Conservation (phyloP, 306 rosid genomes). For the Luffa acutangula region DNA sequence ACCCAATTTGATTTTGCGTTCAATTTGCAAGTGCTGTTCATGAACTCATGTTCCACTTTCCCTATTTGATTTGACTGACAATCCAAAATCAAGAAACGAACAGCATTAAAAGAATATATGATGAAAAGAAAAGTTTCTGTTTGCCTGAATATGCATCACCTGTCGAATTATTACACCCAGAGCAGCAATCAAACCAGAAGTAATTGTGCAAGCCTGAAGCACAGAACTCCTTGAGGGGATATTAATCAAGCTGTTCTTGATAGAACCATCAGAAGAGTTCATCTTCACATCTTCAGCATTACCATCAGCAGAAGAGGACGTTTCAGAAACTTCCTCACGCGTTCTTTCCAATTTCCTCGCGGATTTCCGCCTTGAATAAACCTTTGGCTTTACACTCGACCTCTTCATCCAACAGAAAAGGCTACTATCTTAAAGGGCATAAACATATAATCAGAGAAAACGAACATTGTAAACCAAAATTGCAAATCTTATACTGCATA, state of each 20-base stretch:
- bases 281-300: conserved; percentile 29
- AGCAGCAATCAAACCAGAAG: conserved; percentile 67
- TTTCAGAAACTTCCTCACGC: conserved; percentile 18
- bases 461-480: not conserved
- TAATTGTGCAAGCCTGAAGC: conserved; percentile 68
- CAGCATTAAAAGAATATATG: not conserved
- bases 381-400: conserved; percentile 23
- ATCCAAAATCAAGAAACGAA: not conserved
- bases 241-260: conserved; percentile 20
- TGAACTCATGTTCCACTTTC: not conserved
- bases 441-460: not conserved
- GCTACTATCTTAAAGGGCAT: not conserved
- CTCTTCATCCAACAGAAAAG: conserved; percentile 21
- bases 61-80: not conserved
- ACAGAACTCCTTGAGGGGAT: conserved; percentile 55
- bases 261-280: conserved; percentile 24
- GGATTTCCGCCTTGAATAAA: conserved; percentile 43
- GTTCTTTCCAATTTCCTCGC: conserved; percentile 40
- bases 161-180: conserved; percentile 59
- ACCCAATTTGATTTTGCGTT: not conserved
- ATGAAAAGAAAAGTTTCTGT: not conserved
- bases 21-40: not conserved
- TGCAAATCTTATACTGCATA: conserved; percentile 23
- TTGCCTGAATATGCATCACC: conserved; percentile 23
- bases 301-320: conserved; percentile 27